These are phyloP conservation scores for Achlya hypogyna DNA, from an alignment of 352 stramenopile genomes.

Conservation along the genomic window DNA sequence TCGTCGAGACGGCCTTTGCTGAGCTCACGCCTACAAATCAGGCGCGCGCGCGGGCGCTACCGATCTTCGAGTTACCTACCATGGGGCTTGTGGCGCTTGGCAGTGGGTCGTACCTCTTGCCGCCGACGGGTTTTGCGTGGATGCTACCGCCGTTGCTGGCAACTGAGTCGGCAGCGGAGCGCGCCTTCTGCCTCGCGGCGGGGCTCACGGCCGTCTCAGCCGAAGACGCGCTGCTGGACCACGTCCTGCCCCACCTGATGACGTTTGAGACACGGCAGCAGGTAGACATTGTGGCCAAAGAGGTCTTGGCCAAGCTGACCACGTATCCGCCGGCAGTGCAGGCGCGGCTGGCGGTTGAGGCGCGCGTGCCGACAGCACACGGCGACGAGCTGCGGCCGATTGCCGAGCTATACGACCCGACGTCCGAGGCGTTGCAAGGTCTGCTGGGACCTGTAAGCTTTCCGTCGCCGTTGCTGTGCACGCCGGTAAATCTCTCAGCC, in stretches of 20 bases:
- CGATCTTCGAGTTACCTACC: background rate
- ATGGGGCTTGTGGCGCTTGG: background rate
- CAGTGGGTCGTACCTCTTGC: background rate
- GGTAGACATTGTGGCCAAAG: background rate
- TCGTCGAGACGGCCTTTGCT: background rate
- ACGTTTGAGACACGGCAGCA: conserved; percentile 23
- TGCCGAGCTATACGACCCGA: conserved; percentile 60
- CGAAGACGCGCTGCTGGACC: conserved; percentile 44
- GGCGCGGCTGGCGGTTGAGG: conserved; percentile 28
- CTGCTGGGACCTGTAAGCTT: conserved; percentile 60
- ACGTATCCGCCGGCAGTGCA: conserved; percentile 52
- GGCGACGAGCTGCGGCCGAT: conserved; percentile 33
- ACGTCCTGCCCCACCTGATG: conserved; percentile 46
- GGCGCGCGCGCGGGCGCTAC: background rate
- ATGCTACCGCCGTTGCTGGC: background rate
- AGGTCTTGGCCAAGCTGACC: conserved; percentile 17
- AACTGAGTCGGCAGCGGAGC: background rate
- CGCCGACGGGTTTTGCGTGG: background rate
- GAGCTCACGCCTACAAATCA: background rate
- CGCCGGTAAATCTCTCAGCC: conserved; percentile 37
- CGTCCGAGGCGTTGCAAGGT: conserved; percentile 45
- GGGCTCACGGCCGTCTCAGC: conserved; percentile 47
- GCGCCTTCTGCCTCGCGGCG: conserved; percentile 22
- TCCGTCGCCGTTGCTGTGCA: conserved; percentile 40
- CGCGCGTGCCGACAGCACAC: conserved; percentile 50